Evolutionary conservation across 768 basidiomycete genomes (phyloP).

Genomic region (Mycena latifolia): DNA sequence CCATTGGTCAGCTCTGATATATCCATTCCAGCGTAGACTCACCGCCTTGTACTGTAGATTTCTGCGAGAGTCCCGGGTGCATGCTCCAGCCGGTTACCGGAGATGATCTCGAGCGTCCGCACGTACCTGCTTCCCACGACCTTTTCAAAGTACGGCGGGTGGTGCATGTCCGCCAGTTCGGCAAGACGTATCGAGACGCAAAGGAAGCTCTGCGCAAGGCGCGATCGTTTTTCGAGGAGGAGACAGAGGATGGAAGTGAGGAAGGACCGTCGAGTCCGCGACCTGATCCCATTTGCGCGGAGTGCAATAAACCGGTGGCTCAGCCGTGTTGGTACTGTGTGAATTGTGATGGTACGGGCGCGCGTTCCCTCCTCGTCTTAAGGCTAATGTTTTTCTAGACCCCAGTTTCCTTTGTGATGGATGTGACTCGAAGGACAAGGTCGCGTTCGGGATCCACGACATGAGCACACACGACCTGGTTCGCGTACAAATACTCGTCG

Average conservation of each 20-base stretch:
- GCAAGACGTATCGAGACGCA: slow-evolving; percentile 23
- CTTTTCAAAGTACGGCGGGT: slow-evolving; percentile 20
- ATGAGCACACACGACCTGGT: slow-evolving; percentile 33
- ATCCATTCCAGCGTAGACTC: too few species aligned
- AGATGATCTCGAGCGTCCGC: slow-evolving; percentile 16
- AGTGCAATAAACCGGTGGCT: slow-evolving; percentile 15
- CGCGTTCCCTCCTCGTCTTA: neutral
- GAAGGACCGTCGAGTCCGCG: too few species aligned
- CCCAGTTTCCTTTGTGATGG: too few species aligned
- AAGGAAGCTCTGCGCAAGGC: slow-evolving; percentile 23
- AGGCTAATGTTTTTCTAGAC: too few species aligned
- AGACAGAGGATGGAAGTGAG: too few species aligned
- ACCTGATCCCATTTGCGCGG: slow-evolving; percentile 17
- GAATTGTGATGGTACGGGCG: slow-evolving; percentile 29
- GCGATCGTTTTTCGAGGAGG: slow-evolving; percentile 15
- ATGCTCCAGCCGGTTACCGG: too few species aligned
- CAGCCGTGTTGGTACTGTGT: slow-evolving; percentile 36
- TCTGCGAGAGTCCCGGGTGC: slow-evolving; percentile 1
- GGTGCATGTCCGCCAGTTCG: slow-evolving; percentile 25
- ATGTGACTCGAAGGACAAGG: slow-evolving; percentile 18
- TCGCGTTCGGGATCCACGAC: slow-evolving; percentile 23
- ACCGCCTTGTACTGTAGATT: slow-evolving; percentile 25
- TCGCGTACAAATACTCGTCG: slow-evolving; percentile 15
- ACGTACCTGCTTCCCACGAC: slow-evolving; percentile 24
- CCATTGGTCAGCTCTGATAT: too few species aligned